Percentiles rank a stretch among this genome's conserved stretches.
phyloP scores from a whole-genome alignment of 2,329 filamentous ascomycete species.

The Ophiostoma piceae region DNA sequence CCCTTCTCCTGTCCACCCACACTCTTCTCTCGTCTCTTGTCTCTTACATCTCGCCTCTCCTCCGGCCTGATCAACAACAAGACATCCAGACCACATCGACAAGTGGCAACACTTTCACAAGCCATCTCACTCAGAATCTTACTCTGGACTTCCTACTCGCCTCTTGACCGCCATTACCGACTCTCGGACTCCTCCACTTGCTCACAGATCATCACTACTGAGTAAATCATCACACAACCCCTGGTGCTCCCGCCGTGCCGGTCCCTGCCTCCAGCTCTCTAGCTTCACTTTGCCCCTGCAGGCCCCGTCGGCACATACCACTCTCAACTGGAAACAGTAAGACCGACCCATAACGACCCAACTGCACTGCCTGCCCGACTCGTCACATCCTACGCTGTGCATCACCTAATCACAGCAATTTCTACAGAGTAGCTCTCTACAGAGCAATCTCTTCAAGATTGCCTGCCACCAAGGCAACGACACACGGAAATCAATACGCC shows the following conservation, averaged over 20 bases:
- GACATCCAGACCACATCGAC: background rate
- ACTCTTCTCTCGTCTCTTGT: background rate
- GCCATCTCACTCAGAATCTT: no score
- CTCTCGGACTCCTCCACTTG: background rate
- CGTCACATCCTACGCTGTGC: background rate
- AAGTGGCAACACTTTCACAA: background rate
- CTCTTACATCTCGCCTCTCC: background rate
- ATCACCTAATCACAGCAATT: background rate
- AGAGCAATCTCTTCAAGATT: background rate
- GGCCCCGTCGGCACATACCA: conserved; percentile 10
- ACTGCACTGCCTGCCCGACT: background rate
- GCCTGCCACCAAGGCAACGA: conserved; percentile 4
- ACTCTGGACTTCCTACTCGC: no score
- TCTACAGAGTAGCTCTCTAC: background rate
- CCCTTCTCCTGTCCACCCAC: background rate
- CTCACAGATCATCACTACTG: background rate
- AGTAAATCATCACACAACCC: background rate
- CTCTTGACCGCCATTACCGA: conserved; percentile 1
- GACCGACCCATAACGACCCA: conserved; percentile 10
- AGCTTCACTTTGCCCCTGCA: conserved; percentile 11
- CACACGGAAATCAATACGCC: conserved; percentile 4
- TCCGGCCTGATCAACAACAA: background rate
- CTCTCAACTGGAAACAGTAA: background rate
- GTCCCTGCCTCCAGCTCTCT: conserved; percentile 11
- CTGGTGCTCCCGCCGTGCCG: conserved; percentile 4